Conservation (phyloP, 73 alveolate species). For the Paramecium primaurelia region DNA sequence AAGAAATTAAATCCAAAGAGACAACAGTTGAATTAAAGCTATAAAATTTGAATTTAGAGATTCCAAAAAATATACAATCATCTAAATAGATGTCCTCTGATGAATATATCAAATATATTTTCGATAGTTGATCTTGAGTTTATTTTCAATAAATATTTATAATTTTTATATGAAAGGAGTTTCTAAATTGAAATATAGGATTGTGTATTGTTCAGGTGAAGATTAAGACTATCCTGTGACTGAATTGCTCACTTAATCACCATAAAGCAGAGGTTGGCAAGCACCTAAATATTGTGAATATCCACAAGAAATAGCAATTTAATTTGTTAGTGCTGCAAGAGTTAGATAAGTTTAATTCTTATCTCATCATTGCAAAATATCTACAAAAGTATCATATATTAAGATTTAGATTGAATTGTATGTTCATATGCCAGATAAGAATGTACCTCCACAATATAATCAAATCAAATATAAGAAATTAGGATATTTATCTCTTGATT, state of each 20-base stretch:
- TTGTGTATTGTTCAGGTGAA: slow-evolving; percentile 92
- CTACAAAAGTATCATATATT: slow-evolving; percentile 60
- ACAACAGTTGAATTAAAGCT: not conserved
- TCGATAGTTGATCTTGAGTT: not conserved
- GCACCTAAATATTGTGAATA: slow-evolving; percentile 92
- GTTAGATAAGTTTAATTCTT: slow-evolving; percentile 90
- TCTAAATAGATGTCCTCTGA: not conserved
- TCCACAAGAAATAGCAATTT: slow-evolving; percentile 89
- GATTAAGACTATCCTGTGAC: slow-evolving; percentile 93
- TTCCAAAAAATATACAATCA: not conserved
- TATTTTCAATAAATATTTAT: not conserved
- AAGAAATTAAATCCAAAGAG: not conserved
- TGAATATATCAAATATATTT: not conserved
- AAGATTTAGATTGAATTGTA: slow-evolving; percentile 79
- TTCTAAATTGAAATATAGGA: slow-evolving; percentile 84
- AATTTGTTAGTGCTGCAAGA: slow-evolving; percentile 86
- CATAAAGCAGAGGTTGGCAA: slow-evolving; percentile 94
- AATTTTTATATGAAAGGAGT: not conserved
- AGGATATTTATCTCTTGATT: slow-evolving; percentile 96
- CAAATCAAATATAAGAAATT: slow-evolving; percentile 93
- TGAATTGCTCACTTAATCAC: slow-evolving; percentile 88
- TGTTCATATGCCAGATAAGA: slow-evolving; percentile 86
- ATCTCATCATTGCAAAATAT: slow-evolving; percentile 94
- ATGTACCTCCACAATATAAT: slow-evolving; percentile 76
- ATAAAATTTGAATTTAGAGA: not conserved